Base-by-base conservation (phyloP, 2,329 filamentous ascomycete genomes). In the Pseudocercospora pini-densiflorae region DNA sequence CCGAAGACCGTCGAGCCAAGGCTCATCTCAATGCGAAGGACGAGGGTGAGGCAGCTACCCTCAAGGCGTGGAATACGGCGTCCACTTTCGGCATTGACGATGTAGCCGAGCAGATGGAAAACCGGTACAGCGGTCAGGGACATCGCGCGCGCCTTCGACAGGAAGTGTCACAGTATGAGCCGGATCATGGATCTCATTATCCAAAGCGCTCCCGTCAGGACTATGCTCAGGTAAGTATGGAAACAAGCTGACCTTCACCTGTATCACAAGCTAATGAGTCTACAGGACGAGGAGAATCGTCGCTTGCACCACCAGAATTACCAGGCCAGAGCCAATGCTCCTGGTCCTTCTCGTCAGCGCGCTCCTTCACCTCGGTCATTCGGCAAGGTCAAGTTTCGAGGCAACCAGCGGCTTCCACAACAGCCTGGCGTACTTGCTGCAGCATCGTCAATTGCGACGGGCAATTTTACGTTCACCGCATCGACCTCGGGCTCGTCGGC, bases 101-200 rank as follows among this genome's bases (percentile, higher is more conserved):
- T 23, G 19, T 58, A 3, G 55, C 55, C 2, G 55, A 58, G 31
- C 31, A 36, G 55, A 36, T 58, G 55, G 55, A 58, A 31, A 58
- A 71, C 21, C 66, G 66, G 16, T 63, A 19, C 45, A 58, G 58
- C 31, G 71, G 71, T 6, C 71, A 73, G 29, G 65, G 64, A 23
- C 71, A 73, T 61, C 71, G 71, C 43, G 54, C 55, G 6, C 33
- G n/a, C 2, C 60, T 71, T 16, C 24, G 8, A 8, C 40, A 45
- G 47, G 45, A 53, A 31, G 7, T 49, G 21, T 14, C 24, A 5
- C 9, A 36, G 36, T 31, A 45, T 40, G 47, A 54, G 29, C 3
- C 33, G 10, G 16, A 21, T n/a, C 1, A 55, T 5, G 55, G 5
- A 7, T 10, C 14, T 40, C n/a, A 12, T 3, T 43, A 16, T 12